Base-by-base conservation (phyloP, 2,329 filamentous ascomycete genomes). In the Aureobasidium namibiae region DNA sequence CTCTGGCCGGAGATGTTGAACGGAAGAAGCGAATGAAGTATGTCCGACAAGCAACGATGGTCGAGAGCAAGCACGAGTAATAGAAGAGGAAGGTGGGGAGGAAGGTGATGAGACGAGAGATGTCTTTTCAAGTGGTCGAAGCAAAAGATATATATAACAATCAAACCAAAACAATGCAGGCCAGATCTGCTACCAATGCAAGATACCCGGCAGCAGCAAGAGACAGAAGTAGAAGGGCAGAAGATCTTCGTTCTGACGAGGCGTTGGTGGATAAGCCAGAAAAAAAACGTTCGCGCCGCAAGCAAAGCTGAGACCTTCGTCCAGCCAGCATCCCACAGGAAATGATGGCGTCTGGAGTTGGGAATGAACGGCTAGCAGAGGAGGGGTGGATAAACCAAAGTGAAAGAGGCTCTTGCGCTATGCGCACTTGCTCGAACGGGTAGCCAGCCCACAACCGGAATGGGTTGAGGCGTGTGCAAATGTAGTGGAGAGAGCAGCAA, bases 401-500 rank as follows among this genome's bases (percentile, higher is more conserved):
- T 64, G 65, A 67, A 67, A 53, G 38, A 50, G 58, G 45, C 48
- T 52, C 39, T 42, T 50, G 24, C 57, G 36, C 46, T 10, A 53
- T 42, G 45, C 52, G 52, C 50, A 61, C 50, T 61, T 61, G 69
- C 59, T 64, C 62, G 60, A 68, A 64, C 63, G 11, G 67, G 64
- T 67, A 66, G 54, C 68, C 65, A 64, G 64, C 62, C 59, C 56
- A 63, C 53, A 63, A 67, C 68, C 64, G 64, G 68, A 67, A 63
- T 53, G 59, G 60, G 61, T 42, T 14, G 61, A 41, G 42, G 53
- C 62, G 54, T 63, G 69, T 29, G 39, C 68, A 65, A 62, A 70
- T 67, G 65, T 60, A 68, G 69, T 65, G 63, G 66, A 62, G 65
- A 67, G 67, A 66, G 65, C 67, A 56, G 66, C 65, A 66, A 46